Conservation (phyloP, 129 eudicot genomes). For the Helichrysum umbraculigerum region DNA sequence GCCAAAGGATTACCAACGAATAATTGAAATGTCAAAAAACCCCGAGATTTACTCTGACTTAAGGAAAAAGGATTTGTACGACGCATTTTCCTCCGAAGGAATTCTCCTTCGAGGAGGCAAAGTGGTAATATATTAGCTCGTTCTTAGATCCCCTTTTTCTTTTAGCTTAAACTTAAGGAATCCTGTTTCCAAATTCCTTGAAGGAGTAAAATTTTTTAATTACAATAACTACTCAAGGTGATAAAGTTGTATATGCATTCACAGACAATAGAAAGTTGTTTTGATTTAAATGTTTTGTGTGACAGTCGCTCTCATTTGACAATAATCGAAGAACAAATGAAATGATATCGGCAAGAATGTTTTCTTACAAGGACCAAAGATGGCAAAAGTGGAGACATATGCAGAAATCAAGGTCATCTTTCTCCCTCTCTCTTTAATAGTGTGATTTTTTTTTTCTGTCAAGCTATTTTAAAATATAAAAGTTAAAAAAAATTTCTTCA, state of each 20-base stretch:
- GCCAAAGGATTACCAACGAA: not conserved
- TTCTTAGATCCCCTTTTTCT: no score
- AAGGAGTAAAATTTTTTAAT: no score
- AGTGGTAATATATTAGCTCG: not conserved
- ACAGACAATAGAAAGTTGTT: not conserved
- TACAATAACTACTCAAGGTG: not conserved
- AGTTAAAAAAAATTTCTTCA: no score
- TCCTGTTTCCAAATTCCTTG: no score
- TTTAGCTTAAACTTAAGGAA: no score
- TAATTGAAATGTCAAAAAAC: not conserved
- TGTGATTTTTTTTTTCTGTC: no score
- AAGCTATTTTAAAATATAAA: no score
- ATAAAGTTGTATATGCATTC: no score
- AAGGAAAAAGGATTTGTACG: constrained; percentile 2
- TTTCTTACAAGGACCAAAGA: constrained; percentile 1
- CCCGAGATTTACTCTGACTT: not conserved
- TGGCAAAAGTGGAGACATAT: constrained; percentile 9
- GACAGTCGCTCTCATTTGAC: constrained; percentile 1
- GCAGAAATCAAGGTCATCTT: constrained; percentile 3
- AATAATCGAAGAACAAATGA: not conserved
- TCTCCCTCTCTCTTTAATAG: not conserved
- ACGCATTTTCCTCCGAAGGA: not conserved
- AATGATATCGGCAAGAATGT: constrained; percentile 19
- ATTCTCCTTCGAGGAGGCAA: constrained; percentile 12
- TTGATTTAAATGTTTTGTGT: not conserved